phyloP scores from a whole-genome alignment of 2,329 filamentous ascomycete species.

The Dactylonectria macrodidyma region DNA sequence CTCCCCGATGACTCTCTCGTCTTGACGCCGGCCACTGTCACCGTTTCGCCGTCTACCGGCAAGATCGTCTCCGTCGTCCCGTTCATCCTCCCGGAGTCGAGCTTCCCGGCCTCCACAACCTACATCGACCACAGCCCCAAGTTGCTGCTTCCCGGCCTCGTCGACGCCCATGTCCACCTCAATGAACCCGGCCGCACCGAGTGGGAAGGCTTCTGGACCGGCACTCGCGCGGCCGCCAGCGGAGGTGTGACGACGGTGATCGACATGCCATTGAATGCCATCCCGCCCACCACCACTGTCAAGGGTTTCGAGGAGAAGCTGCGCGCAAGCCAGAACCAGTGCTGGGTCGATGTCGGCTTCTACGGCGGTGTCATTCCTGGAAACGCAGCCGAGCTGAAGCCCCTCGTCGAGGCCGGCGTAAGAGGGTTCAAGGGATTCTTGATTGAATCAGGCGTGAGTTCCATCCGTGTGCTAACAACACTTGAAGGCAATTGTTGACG shows the following conservation, averaged over 20 bases:
- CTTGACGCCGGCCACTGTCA: slow-evolving; percentile 86
- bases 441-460: slow-evolving; percentile 92
- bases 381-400: slow-evolving; percentile 84
- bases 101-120: slow-evolving; percentile 79
- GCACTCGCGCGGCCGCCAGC: slow-evolving; percentile 92
- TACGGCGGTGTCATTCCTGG: slow-evolving; percentile 96
- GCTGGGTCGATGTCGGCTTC: slow-evolving; percentile 99
- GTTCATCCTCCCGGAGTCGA: slow-evolving; percentile 79
- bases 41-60: slow-evolving; percentile 82
- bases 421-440: slow-evolving; percentile 98
- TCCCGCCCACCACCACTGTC: slow-evolving; percentile 94
- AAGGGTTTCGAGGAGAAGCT: slow-evolving; percentile 87
- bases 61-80: slow-evolving; percentile 86
- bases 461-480: not conserved
- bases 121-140: slow-evolving; percentile 90
- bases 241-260: slow-evolving; percentile 97
- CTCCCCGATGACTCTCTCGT: slow-evolving; percentile 73
- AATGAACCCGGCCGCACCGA: slow-evolving; percentile 97
- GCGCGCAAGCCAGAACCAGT: slow-evolving; percentile 85
- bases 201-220: slow-evolving; percentile 98
- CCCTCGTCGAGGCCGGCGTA: slow-evolving; percentile 87
- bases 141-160: slow-evolving; percentile 89
- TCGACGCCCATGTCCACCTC: slow-evolving; percentile 97
- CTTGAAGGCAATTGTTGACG: slow-evolving; percentile 28
- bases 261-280: slow-evolving; percentile 98